A percentile compares a stretch with the other conserved stretches of the same genome.
Evolutionary conservation across 2,329 filamentous ascomycete genomes (phyloP).

Genomic region (Fusarium sp.): DNA sequence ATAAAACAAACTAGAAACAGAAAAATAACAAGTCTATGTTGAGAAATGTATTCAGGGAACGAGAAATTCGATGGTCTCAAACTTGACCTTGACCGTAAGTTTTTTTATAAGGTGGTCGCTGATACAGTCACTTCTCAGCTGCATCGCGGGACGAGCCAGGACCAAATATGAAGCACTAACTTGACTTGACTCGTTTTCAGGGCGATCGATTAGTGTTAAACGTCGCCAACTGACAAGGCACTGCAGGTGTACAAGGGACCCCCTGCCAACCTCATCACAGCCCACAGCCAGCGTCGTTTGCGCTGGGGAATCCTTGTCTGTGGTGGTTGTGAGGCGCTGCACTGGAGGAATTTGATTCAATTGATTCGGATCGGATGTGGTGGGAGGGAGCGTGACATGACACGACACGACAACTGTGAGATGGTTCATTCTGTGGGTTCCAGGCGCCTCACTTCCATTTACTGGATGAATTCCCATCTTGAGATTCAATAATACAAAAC

Average conservation of each 20-base stretch:
- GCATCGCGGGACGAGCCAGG: background rate
- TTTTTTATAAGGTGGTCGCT: background rate
- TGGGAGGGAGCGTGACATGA: slow-evolving; percentile 35
- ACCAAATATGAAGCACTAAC: slow-evolving; percentile 7
- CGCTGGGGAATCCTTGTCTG: slow-evolving; percentile 47
- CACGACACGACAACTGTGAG: slow-evolving; percentile 16
- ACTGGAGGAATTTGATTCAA: background rate
- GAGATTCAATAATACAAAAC: background rate
- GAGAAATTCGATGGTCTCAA: slow-evolving; percentile 8
- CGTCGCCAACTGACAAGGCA: slow-evolving; percentile 17
- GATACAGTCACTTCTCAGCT: background rate
- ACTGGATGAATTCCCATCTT: background rate
- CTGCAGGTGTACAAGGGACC: background rate
- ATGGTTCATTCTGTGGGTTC: slow-evolving; percentile 9
- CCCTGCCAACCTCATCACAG: slow-evolving; percentile 9
- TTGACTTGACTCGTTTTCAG: slow-evolving; percentile 15
- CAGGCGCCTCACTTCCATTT: slow-evolving; percentile 36
- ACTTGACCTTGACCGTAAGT: slow-evolving; percentile 34
- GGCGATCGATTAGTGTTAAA: slow-evolving; percentile 22
- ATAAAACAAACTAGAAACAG: slow-evolving; percentile 13
- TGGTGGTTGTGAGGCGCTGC: slow-evolving; percentile 29
- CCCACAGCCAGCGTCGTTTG: slow-evolving; percentile 11
- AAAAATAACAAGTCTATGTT: slow-evolving; percentile 16
- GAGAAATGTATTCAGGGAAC: slow-evolving; percentile 19
- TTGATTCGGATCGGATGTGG: background rate